Conservation (phyloP, 305 asterid species). For the Withania somnifera region DNA sequence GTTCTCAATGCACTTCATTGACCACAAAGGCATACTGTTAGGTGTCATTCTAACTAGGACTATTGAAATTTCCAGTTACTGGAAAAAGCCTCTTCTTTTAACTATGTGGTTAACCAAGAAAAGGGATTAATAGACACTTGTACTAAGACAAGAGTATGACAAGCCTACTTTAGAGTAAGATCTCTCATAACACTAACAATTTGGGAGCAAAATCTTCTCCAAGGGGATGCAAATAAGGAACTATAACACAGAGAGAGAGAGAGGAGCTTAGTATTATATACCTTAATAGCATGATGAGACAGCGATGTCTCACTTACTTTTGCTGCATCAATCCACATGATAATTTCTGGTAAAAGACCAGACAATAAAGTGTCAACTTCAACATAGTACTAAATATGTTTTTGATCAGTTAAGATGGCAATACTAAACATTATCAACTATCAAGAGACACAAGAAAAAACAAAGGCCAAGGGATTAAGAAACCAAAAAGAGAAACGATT, state of each 20-base stretch:
- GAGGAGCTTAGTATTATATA: neutral
- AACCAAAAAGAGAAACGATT: neutral
- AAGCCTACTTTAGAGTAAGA: neutral
- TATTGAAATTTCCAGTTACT: neutral
- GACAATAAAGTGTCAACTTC: neutral
- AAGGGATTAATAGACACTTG: neutral
- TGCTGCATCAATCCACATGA: neutral
- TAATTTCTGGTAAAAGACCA: neutral
- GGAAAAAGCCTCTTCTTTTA: neutral
- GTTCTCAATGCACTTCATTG: neutral
- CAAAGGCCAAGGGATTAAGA: neutral
- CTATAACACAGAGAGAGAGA: neutral
- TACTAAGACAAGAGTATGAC: neutral
- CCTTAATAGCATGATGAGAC: constrained; percentile 3
- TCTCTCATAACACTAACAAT: neutral
- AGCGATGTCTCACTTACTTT: neutral
- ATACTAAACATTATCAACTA: neutral
- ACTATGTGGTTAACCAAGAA: neutral
- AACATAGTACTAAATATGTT: neutral
- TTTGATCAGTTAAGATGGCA: neutral
- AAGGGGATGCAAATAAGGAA: neutral
- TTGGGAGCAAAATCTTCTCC: neutral
- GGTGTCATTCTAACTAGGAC: neutral
- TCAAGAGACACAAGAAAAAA: too few species aligned
- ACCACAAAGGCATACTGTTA: neutral